Evolutionary conservation across 345 rosid species (phyloP).

Genomic region (Dipteronia dyeriana): DNA sequence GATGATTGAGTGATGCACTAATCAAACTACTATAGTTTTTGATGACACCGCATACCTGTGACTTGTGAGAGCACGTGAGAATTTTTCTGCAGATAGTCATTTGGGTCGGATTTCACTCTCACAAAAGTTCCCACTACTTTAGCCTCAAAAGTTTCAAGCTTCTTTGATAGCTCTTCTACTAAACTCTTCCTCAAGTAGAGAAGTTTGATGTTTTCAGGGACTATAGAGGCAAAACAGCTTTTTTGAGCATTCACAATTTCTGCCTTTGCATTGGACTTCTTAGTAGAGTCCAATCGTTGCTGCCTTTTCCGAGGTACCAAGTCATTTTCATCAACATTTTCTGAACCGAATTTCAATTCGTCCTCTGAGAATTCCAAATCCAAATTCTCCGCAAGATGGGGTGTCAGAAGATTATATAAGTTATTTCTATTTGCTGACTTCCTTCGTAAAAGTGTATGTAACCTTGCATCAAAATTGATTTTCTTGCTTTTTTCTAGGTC

Average conservation of each 20-base stretch:
- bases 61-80: constrained; percentile 50
- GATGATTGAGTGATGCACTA: not conserved
- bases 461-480: constrained; percentile 44
- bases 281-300: constrained; percentile 7
- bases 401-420: constrained; percentile 31
- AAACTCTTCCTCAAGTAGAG: constrained; percentile 52
- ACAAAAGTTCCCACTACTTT: constrained; percentile 60
- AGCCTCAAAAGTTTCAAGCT: constrained; percentile 40
- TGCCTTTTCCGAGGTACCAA: constrained; percentile 17
- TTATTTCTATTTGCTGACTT: constrained; percentile 37
- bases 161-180: constrained; percentile 45
- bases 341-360: constrained; percentile 18
- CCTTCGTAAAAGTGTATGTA: constrained; percentile 43
- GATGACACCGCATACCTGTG: constrained; percentile 40
- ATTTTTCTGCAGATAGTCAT: constrained; percentile 41
- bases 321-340: constrained; percentile 10
- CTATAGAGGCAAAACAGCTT: constrained; percentile 46
- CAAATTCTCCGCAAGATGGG: constrained; percentile 41
- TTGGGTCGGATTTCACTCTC: constrained; percentile 46
- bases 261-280: constrained; percentile 32
- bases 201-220: constrained; percentile 45
- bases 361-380: constrained; percentile 32
- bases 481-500: constrained; percentile 40
- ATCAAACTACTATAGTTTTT: not conserved
- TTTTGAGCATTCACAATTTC: constrained; percentile 13